Evolutionary conservation across 345 rosid species (phyloP).

Genomic region (Murraya koenigii): DNA sequence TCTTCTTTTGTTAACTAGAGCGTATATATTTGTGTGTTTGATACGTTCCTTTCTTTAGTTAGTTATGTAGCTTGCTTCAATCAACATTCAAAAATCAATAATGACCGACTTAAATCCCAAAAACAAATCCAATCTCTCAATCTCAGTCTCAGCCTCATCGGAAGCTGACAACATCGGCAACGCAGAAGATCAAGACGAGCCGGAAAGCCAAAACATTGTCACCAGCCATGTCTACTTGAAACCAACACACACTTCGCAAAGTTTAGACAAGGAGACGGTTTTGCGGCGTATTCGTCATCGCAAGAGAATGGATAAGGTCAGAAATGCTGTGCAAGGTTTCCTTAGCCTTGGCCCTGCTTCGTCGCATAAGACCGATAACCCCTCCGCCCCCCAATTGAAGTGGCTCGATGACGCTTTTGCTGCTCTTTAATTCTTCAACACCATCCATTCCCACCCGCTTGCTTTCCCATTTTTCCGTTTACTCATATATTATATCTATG

Average conservation of each 20-base stretch:
- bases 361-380: conserved; percentile 3
- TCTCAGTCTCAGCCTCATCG: no score
- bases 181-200: conserved; percentile 21
- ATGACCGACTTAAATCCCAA: conserved; percentile 21
- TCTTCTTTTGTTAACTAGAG: background rate
- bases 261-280: conserved; percentile 37
- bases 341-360: conserved; percentile 10
- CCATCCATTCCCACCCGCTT: background rate
- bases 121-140: background rate
- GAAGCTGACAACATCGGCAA: background rate
- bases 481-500: no score
- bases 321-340: conserved; percentile 25
- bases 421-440: conserved; percentile 26
- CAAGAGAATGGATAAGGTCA: conserved; percentile 36
- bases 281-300: conserved; percentile 48
- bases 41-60: background rate
- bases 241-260: conserved; percentile 24
- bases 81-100: background rate
- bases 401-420: conserved; percentile 62
- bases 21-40: background rate
- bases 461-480: background rate
- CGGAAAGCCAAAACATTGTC: conserved; percentile 9
- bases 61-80: background rate
- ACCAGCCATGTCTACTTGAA: conserved; percentile 31
- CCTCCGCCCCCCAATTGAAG: conserved; percentile 4